Conservation (phyloP, 2,329 filamentous ascomycete species). For the Cephalotrichum gorgonifer region DNA sequence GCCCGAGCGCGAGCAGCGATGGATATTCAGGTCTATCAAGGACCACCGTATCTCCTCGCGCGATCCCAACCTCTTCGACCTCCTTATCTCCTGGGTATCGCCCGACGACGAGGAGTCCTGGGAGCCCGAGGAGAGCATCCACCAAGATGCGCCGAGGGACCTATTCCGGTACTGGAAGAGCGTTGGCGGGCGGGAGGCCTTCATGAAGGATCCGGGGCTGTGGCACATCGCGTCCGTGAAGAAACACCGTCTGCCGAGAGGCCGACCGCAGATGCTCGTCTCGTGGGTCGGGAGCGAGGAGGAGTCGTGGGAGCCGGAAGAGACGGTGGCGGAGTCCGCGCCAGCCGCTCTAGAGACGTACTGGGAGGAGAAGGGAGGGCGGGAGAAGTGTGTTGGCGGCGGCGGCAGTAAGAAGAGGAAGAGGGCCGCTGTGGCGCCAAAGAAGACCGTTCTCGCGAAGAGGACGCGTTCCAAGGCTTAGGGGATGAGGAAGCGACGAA, state of each 20-base stretch:
- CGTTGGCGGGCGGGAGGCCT: slow-evolving; percentile 18
- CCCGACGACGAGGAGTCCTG: slow-evolving; percentile 15
- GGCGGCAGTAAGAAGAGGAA: background rate
- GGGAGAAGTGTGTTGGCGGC: background rate
- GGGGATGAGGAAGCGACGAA: too few relatives aligned
- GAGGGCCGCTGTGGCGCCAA: background rate
- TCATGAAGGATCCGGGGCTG: slow-evolving; percentile 17
- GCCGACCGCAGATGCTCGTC: slow-evolving; percentile 16
- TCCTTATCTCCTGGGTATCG: background rate
- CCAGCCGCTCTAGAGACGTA: slow-evolving; percentile 17
- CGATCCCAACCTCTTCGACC: slow-evolving; percentile 2
- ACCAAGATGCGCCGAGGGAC: slow-evolving; percentile 18
- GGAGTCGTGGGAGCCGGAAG: slow-evolving; percentile 20
- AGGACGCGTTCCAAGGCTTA: too few relatives aligned
- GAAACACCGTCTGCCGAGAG: slow-evolving; percentile 14
- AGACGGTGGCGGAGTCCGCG: slow-evolving; percentile 15
- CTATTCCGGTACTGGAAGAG: slow-evolving; percentile 22
- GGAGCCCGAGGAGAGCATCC: slow-evolving; percentile 22
- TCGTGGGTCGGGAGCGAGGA: slow-evolving; percentile 22
- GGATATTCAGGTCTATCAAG: background rate
- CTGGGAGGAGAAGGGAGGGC: slow-evolving; percentile 7
- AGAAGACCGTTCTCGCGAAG: background rate
- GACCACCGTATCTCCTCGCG: background rate
- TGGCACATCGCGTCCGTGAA: slow-evolving; percentile 22
- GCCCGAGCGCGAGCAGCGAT: background rate